These are phyloP conservation scores for Marasmius tenuissimus DNA, from an alignment of 1,284 basidiomycete genomes.

Conservation along the genomic window DNA sequence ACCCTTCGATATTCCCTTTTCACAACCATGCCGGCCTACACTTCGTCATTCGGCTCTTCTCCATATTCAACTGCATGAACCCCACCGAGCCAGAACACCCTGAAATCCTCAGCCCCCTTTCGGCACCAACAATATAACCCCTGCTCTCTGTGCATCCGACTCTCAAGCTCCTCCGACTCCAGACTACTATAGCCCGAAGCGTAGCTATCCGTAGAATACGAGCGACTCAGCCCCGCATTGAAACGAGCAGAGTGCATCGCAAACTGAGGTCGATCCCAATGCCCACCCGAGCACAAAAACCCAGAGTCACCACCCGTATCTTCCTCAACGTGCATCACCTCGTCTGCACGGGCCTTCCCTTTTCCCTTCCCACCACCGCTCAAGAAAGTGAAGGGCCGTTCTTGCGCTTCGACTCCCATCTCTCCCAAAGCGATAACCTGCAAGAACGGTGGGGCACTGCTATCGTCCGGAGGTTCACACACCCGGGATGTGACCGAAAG, in stretches of 20 bases:
- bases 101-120: slow-evolving; percentile 69
- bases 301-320: slow-evolving; percentile 68
- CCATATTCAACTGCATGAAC: slow-evolving; percentile 32
- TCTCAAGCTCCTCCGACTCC: slow-evolving; percentile 49
- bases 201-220: slow-evolving; percentile 41
- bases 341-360: slow-evolving; percentile 43
- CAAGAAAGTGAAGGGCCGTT: slow-evolving; percentile 45
- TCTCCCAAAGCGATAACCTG: slow-evolving; percentile 70
- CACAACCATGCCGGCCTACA: neutral
- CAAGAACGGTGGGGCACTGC: slow-evolving; percentile 44
- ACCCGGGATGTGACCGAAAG: slow-evolving; percentile 55
- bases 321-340: slow-evolving; percentile 50
- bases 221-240: slow-evolving; percentile 34
- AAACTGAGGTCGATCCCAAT: slow-evolving; percentile 59
- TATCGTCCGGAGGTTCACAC: slow-evolving; percentile 32
- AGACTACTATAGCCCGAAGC: slow-evolving; percentile 45
- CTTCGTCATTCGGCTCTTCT: slow-evolving; percentile 6
- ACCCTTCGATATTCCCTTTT: neutral
- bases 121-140: slow-evolving; percentile 75
- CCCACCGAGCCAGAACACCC: slow-evolving; percentile 79
- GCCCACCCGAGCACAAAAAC: slow-evolving; percentile 63
- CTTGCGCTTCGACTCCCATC: slow-evolving; percentile 70
- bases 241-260: slow-evolving; percentile 25
- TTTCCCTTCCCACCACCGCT: slow-evolving; percentile 41
- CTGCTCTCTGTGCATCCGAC: slow-evolving; percentile 48